These are phyloP conservation scores for Calocybe cyanea DNA, from an alignment of 768 basidiomycete genomes.

Conservation along the genomic window DNA sequence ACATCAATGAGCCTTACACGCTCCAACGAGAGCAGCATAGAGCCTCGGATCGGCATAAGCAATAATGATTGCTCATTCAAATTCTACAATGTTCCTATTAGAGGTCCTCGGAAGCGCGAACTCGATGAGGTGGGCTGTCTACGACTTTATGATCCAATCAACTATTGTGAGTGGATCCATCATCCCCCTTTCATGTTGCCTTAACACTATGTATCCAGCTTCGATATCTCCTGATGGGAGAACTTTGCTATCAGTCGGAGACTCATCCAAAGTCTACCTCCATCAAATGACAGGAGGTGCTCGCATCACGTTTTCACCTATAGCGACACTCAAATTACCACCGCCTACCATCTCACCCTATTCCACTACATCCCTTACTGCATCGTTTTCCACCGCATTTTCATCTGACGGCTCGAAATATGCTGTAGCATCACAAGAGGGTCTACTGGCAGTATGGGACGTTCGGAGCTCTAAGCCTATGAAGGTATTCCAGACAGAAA, in stretches of 20 bases:
- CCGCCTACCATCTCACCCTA: conserved; percentile 43
- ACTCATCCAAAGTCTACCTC: conserved; percentile 82
- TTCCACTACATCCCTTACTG: conserved; percentile 46
- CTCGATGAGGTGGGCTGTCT: conserved; percentile 51
- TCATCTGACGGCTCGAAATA: conserved; percentile 74
- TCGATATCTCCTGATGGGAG: conserved; percentile 88
- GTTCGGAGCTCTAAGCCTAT: conserved; percentile 70
- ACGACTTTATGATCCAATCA: conserved; percentile 66
- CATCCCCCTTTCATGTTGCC: conserved; percentile 2
- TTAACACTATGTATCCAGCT: conserved; percentile 42
- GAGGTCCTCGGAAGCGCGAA: conserved; percentile 36
- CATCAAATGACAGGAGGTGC: conserved; percentile 71
- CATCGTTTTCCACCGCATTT: conserved; percentile 80
- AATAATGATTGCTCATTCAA: conserved; percentile 85
- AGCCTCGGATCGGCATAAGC: conserved; percentile 77
- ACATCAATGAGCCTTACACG: conserved; percentile 55
- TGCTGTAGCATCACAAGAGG: conserved; percentile 81
- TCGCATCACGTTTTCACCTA: conserved; percentile 57
- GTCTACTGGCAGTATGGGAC: conserved; percentile 79
- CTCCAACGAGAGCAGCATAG: conserved; percentile 59
- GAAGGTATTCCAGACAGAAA: conserved; percentile 63
- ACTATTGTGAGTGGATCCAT: conserved; percentile 59
- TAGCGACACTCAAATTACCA: conserved; percentile 66
- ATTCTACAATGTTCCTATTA: conserved; percentile 71
- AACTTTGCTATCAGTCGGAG: conserved; percentile 86